Conservation (phyloP, 1,284 basidiomycete genomes). For the Marasmius tenuissimus region DNA sequence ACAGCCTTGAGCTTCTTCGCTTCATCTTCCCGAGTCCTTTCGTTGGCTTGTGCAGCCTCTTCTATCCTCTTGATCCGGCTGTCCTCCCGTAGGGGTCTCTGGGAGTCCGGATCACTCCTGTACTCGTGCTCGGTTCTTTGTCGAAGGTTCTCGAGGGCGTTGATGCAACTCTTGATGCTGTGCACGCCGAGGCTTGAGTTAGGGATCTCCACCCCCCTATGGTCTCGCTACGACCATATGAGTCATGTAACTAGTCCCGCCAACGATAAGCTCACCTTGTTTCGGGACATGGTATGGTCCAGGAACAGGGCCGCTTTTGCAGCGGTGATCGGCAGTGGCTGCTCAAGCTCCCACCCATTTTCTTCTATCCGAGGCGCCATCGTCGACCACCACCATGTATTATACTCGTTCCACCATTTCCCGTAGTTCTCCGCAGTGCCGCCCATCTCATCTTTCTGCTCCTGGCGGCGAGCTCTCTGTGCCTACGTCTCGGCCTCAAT, state of each 20-base stretch:
- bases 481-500: no score
- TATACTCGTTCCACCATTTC: no score
- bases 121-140: neutral
- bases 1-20: conserved; percentile 2
- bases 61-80: conserved; percentile 1
- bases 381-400: no score
- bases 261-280: neutral
- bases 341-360: neutral
- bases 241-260: neutral
- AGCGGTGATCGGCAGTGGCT: conserved; percentile 1
- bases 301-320: conserved; percentile 6
- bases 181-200: neutral
- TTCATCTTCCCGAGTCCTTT: neutral
- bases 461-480: no score
- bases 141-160: conserved; percentile 1
- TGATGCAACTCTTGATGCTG: conserved; percentile 3
- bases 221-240: neutral
- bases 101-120: neutral
- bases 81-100: neutral
- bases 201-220: neutral
- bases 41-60: neutral
- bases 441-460: no score
- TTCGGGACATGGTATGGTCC: neutral
- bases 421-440: no score
- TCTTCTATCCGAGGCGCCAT: neutral